Percentiles rank a stretch among this genome's conserved stretches.
phyloP scores from a whole-genome alignment of 1,284 basidiomycete genomes.

The Cryptococcus sp. region DNA sequence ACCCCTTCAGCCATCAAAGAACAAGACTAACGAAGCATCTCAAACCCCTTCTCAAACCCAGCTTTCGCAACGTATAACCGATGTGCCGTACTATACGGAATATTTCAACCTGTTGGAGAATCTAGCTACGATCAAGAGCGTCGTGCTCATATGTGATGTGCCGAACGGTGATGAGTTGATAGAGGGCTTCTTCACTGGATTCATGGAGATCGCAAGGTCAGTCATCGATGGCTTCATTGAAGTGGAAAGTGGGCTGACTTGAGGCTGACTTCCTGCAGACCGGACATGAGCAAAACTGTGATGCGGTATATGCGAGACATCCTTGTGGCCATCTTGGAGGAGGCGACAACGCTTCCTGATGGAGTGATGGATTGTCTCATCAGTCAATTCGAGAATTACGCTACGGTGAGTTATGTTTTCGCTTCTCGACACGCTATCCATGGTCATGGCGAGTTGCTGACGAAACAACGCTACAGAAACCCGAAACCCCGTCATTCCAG shows the following conservation, averaged over 20 bases:
- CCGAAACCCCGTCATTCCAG: constrained; percentile 74
- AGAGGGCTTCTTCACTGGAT: constrained; percentile 75
- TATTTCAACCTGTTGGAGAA: constrained; percentile 92
- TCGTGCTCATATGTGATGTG: constrained; percentile 89
- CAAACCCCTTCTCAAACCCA: constrained; percentile 17
- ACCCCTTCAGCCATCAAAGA: constrained; percentile 31
- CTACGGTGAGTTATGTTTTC: constrained; percentile 19
- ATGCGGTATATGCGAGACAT: constrained; percentile 87
- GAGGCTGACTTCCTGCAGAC: constrained; percentile 45
- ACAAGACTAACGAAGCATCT: constrained; percentile 22
- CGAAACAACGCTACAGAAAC: constrained; percentile 55
- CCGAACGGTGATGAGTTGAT: constrained; percentile 84
- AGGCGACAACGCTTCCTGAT: constrained; percentile 69
- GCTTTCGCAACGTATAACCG: constrained; percentile 57
- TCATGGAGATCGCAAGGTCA: constrained; percentile 73
- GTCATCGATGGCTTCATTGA: constrained; percentile 10
- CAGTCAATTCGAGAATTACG: constrained; percentile 79
- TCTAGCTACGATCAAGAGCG: constrained; percentile 89
- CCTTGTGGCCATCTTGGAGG: constrained; percentile 84
- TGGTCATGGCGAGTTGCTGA: neutral
- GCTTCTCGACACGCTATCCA: neutral
- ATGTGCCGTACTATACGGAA: constrained; percentile 71
- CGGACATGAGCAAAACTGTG: constrained; percentile 81
- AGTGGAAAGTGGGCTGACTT: too few species aligned
- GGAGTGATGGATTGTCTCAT: constrained; percentile 81